phyloP scores from a whole-genome alignment of 1,284 basidiomycete genomes.

The Sporisorium scitamineum region DNA sequence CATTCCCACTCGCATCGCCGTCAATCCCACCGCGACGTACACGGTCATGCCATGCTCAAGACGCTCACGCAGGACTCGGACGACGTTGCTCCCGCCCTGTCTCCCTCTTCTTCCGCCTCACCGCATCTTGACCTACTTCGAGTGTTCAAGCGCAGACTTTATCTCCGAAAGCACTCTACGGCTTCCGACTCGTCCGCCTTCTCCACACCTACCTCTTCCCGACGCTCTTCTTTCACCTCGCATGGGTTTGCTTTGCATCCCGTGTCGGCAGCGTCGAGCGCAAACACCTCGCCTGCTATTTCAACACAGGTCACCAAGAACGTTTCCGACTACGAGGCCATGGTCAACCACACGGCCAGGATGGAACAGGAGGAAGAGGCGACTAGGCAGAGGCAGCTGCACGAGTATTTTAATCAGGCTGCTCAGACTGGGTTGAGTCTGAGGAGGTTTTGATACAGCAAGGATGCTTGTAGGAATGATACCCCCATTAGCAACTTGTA shows the following conservation, averaged over 20 bases:
- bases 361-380: slow-evolving; percentile 29
- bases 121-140: slow-evolving; percentile 29
- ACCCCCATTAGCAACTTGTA: slow-evolving; percentile 14
- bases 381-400: slow-evolving; percentile 27
- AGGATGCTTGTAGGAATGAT: slow-evolving; percentile 13
- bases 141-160: slow-evolving; percentile 21
- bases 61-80: slow-evolving; percentile 34
- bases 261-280: slow-evolving; percentile 31
- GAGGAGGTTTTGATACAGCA: slow-evolving; percentile 24
- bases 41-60: slow-evolving; percentile 21
- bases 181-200: slow-evolving; percentile 29
- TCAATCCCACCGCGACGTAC: background rate
- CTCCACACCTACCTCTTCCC: slow-evolving; percentile 35
- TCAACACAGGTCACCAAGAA: slow-evolving; percentile 37
- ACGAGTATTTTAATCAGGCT: slow-evolving; percentile 36
- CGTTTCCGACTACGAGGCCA: slow-evolving; percentile 35
- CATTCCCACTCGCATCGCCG: slow-evolving; percentile 6
- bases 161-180: slow-evolving; percentile 3
- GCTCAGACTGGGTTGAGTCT: slow-evolving; percentile 27
- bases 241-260: slow-evolving; percentile 26
- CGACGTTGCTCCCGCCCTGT: slow-evolving; percentile 10
- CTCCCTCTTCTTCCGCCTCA: slow-evolving; percentile 1
- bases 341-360: slow-evolving; percentile 25
- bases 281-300: slow-evolving; percentile 42
- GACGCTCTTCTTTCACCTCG: slow-evolving; percentile 39